phyloP scores from a whole-genome alignment of 1,284 basidiomycete genomes.

The Irpex sp. region DNA sequence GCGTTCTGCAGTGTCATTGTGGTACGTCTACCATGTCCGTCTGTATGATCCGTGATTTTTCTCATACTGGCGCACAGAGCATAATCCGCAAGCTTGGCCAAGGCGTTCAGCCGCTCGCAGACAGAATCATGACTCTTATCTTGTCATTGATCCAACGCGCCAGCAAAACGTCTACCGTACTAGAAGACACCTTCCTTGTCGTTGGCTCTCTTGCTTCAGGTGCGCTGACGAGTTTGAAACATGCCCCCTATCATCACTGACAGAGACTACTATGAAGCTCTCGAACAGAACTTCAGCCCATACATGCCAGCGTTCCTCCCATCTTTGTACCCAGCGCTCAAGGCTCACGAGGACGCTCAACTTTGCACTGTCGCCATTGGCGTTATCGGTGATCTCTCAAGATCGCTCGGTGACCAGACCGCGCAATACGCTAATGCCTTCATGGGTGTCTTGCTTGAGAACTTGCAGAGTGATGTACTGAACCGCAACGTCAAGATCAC shows the following conservation, averaged over 20 bases:
- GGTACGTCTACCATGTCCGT: slow-evolving; percentile 40
- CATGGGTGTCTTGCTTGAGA: slow-evolving; percentile 90
- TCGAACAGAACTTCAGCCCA: slow-evolving; percentile 83
- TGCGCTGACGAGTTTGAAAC: slow-evolving; percentile 23
- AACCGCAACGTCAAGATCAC: slow-evolving; percentile 96
- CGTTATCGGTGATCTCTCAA: slow-evolving; percentile 92
- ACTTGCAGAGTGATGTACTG: slow-evolving; percentile 88
- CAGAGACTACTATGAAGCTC: slow-evolving; percentile 40
- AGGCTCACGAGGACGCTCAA: slow-evolving; percentile 92
- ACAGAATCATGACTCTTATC: slow-evolving; percentile 93
- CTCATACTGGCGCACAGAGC: slow-evolving; percentile 42
- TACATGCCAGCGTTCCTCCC: slow-evolving; percentile 92
- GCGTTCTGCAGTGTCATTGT: slow-evolving; percentile 92
- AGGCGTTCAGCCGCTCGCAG: slow-evolving; percentile 86
- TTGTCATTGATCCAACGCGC: slow-evolving; percentile 85
- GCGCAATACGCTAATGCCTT: slow-evolving; percentile 83
- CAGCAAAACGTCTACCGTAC: slow-evolving; percentile 91
- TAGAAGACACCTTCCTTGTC: slow-evolving; percentile 96
- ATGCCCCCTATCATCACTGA: neutral
- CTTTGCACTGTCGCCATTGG: slow-evolving; percentile 95
- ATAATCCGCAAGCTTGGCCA: slow-evolving; percentile 82
- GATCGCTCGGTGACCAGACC: slow-evolving; percentile 84
- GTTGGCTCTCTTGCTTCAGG: slow-evolving; percentile 86
- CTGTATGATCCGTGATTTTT: neutral
- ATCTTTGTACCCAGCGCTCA: slow-evolving; percentile 87